Percentiles rank a stretch among this genome's conserved stretches.
These are phyloP conservation scores for Rhododendron kiyosumense DNA, from an alignment of 148 eudicot species.

Conservation along the genomic window DNA sequence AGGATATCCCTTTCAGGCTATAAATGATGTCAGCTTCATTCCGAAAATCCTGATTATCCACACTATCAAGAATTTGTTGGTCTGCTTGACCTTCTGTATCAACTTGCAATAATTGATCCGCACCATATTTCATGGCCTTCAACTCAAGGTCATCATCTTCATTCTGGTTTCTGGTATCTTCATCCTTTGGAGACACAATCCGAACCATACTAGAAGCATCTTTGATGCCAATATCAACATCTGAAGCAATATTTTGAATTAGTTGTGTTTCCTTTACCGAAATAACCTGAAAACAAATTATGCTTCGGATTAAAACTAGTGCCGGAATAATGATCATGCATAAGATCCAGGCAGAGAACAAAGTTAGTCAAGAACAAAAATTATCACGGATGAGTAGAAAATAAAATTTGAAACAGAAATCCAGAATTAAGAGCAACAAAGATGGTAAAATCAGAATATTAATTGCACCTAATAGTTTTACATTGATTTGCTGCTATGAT, in stretches of 20 bases:
- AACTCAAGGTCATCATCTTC: conserved; percentile 15
- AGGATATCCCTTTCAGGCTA: conserved; percentile 32
- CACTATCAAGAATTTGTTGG: conserved; percentile 6
- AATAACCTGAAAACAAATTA: conserved; percentile 55
- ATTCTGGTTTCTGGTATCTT: conserved; percentile 16
- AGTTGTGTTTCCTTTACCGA: conserved; percentile 75
- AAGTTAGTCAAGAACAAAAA: background rate
- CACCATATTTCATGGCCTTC: conserved; percentile 11
- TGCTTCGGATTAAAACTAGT: background rate
- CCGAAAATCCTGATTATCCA: conserved; percentile 3
- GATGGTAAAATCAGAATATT: background rate
- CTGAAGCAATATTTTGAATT: conserved; percentile 49
- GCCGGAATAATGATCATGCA: background rate
- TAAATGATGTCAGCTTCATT: conserved; percentile 16
- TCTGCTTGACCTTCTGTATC: conserved; percentile 9
- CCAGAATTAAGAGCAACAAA: background rate
- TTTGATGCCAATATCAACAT: conserved; percentile 38
- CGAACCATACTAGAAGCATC: conserved; percentile 39
- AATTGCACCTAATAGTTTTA: background rate
- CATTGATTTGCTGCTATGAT: background rate
- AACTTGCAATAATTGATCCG: conserved; percentile 22
- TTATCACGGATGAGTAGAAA: background rate
- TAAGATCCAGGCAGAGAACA: background rate
- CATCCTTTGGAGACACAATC: conserved; percentile 59
- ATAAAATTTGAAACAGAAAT: background rate